phyloP scores from a whole-genome alignment of 2,329 filamentous ascomycete genomes.

The Lasiodiplodia citricola region DNA sequence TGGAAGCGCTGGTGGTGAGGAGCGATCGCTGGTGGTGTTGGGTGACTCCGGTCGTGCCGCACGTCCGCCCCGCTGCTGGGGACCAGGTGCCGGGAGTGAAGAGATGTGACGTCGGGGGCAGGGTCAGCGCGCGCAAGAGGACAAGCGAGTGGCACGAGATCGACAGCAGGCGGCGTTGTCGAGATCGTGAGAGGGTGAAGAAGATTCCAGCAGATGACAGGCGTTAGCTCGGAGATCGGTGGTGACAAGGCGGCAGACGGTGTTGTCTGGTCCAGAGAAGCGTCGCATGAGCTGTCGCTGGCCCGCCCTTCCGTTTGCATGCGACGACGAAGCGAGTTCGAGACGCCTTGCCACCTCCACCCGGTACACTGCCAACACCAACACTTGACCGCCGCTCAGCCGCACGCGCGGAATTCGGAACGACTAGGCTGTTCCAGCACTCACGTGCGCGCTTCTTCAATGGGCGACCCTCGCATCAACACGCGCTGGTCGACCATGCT shows the following conservation, averaged over 20 bases:
- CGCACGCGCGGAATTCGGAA: constrained; percentile 18
- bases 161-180: constrained; percentile 14
- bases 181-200: constrained; percentile 3
- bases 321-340: constrained; percentile 23
- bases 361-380: constrained; percentile 18
- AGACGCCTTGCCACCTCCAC: constrained; percentile 23
- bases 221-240: constrained; percentile 18
- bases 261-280: constrained; percentile 12
- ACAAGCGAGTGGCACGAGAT: constrained; percentile 23
- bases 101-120: constrained; percentile 26
- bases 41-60: constrained; percentile 20
- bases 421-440: background rate
- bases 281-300: constrained; percentile 22
- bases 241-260: constrained; percentile 2
- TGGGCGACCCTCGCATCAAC: too few species aligned
- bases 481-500: constrained; percentile 7
- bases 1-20: background rate
- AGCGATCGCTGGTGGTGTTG: background rate
- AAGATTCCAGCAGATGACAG: constrained; percentile 7
- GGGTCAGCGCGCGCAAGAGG: constrained; percentile 10
- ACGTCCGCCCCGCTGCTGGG: constrained; percentile 25
- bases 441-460: background rate
- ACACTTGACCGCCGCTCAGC: constrained; percentile 20
- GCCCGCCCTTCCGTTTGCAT: constrained; percentile 23
- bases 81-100: constrained; percentile 17